Evolutionary conservation across 2,329 filamentous ascomycete species (phyloP).

Genomic region (Ceratocystis destructans): DNA sequence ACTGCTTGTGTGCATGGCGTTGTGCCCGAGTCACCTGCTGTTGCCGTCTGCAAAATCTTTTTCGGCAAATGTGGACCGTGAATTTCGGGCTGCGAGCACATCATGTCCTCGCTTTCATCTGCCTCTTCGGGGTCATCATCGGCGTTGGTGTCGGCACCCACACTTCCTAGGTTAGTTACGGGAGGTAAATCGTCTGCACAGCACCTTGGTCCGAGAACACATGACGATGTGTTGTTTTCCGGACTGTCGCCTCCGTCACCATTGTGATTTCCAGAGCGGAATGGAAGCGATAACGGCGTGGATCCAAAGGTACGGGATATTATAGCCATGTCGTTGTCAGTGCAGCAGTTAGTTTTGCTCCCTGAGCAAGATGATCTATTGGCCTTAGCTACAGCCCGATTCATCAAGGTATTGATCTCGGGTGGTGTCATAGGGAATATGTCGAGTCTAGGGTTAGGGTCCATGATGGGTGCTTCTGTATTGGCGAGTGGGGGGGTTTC

Average conservation of each 20-base stretch:
- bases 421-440: not conserved
- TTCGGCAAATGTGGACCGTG: conserved; percentile 12
- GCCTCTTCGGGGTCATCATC: conserved; percentile 1
- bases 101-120: conserved; percentile 5
- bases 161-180: not conserved
- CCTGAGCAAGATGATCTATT: not conserved
- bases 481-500: not conserved
- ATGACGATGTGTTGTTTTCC: conserved; percentile 1
- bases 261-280: not conserved
- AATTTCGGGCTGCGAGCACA: conserved; percentile 10
- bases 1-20: conserved; percentile 26
- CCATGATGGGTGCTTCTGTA: not conserved
- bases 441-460: not conserved
- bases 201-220: conserved; percentile 17
- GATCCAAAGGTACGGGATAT: not conserved
- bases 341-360: not conserved
- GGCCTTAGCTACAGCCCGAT: not conserved
- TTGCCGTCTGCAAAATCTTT: not conserved
- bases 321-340: conserved; percentile 1
- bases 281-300: not conserved
- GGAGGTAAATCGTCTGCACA: conserved; percentile 16
- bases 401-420: not conserved
- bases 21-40: conserved; percentile 20
- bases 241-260: not conserved
- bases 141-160: not conserved